phyloP scores from a whole-genome alignment of 768 basidiomycete species.

The Megacollybia marginata region DNA sequence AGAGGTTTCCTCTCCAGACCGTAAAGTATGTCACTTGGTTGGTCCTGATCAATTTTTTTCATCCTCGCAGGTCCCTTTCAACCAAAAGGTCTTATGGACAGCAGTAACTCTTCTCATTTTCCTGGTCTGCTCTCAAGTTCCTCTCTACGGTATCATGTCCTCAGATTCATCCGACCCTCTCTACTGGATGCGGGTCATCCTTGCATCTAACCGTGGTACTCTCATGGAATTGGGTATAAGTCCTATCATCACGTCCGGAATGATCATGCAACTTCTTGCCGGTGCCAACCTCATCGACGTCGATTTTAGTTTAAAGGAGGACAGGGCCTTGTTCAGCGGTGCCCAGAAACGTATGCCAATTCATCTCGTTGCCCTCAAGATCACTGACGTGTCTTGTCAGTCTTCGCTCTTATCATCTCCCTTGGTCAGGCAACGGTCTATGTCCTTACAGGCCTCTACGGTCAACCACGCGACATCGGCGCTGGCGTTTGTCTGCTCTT shows the following conservation, averaged over 20 bases:
- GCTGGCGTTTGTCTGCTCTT: constrained; percentile 95
- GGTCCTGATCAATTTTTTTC: neutral
- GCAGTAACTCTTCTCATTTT: constrained; percentile 98
- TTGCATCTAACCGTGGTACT: constrained; percentile 96
- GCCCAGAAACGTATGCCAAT: constrained; percentile 85
- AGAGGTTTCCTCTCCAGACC: constrained; percentile 96
- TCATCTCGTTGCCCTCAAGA: neutral
- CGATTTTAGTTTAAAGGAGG: constrained; percentile 96
- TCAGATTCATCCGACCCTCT: constrained; percentile 98
- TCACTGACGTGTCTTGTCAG: constrained; percentile 30
- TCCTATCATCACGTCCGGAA: constrained; percentile 95
- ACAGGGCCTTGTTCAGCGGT: constrained; percentile 89
- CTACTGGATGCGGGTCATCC: constrained; percentile 99
- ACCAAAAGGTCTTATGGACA: constrained; percentile 98
- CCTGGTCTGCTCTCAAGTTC: constrained; percentile 98
- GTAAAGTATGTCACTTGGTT: constrained; percentile 56
- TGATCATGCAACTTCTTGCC: constrained; percentile 99
- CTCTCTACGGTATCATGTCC: constrained; percentile 98
- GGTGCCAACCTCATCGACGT: constrained; percentile 97
- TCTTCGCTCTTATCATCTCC: constrained; percentile 94
- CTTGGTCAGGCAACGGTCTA: constrained; percentile 97
- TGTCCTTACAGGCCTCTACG: constrained; percentile 94
- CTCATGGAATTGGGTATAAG: constrained; percentile 99
- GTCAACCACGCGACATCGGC: constrained; percentile 87
- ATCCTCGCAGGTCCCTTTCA: constrained; percentile 77